These are phyloP conservation scores for Epichloe amarillans DNA, from an alignment of 2,329 filamentous ascomycete species.

Conservation along the genomic window DNA sequence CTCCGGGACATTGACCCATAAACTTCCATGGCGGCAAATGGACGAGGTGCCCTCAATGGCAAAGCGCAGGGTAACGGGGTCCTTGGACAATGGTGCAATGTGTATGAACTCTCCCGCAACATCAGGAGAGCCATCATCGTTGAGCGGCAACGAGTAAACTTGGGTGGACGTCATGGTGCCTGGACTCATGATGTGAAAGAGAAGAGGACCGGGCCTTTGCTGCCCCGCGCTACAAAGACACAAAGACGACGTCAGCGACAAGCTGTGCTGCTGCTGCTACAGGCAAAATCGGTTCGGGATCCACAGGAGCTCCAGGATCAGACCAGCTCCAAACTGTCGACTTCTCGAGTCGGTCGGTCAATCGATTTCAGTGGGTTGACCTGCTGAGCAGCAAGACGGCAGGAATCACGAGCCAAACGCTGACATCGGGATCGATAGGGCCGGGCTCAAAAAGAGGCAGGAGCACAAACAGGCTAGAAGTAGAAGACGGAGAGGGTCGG, in stretches of 20 bases:
- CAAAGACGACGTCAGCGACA: neutral
- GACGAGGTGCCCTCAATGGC: slow-evolving; percentile 90
- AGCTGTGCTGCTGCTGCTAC: neutral
- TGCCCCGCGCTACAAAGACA: slow-evolving; percentile 9
- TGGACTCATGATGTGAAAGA: slow-evolving; percentile 37
- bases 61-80: slow-evolving; percentile 74
- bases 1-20: slow-evolving; percentile 92
- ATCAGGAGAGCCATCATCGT: slow-evolving; percentile 84
- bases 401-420: neutral
- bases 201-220: slow-evolving; percentile 11
- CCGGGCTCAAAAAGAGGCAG: neutral
- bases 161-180: slow-evolving; percentile 52
- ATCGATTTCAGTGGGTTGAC: neutral
- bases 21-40: slow-evolving; percentile 83
- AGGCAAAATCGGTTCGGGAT: neutral
- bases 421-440: neutral
- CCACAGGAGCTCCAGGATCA: slow-evolving; percentile 1
- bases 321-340: neutral
- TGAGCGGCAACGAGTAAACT: slow-evolving; percentile 80
- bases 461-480: neutral
- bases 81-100: slow-evolving; percentile 58
- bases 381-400: neutral
- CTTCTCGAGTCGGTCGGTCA: neutral
- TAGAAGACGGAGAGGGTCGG: neutral
- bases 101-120: slow-evolving; percentile 86